Base-by-base conservation (phyloP, 2,329 filamentous ascomycete genomes). In the Chaetomium strumarium region DNA sequence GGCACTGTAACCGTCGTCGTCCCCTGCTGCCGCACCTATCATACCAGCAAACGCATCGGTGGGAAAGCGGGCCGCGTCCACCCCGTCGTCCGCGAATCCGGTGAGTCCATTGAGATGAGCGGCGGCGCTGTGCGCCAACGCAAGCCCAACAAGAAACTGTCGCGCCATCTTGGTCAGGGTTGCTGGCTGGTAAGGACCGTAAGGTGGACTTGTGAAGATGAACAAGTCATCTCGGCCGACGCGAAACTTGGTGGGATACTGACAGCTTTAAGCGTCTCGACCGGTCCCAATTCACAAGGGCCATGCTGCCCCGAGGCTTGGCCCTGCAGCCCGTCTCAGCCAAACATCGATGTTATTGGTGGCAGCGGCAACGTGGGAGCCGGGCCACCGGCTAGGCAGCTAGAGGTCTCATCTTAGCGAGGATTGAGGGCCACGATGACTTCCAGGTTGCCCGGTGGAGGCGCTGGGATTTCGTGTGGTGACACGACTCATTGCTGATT, bases 1-100 rank as follows among this genome's bases (percentile, higher is more conserved):
- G 33, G 60, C 60, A 2, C 48, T 36, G 37, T 42, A 41, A 36
- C 52, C 39, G 45, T 55, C 49, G 29, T 49, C 44, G 17, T 46
- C 42, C 38, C 39, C 16, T 42, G 52, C 55, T 17, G 55, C 55
- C 9, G 39, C 52, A 10, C 55, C 38, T 1, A 56, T 16, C 12
- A 49, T 38, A 24, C 24, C 43, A 10, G 52, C 38, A 16, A 31
- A n/a, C 14, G 30, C 19, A 33, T 39, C 38, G 5, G 41, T n/a
- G 17, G 46, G 20, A n/a, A 55, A 14, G 13, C 34, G 45, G 13
- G 45, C 33, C 19, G 51, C 52, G 16, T 58, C 49, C 3, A 55
- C 48, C 14, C 49, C 46, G 29, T 51, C 43, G 5, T 59, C 55
- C 10, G 58, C 52, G 47, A 51, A 51, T 24, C 24, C 24, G 24